Base-by-base conservation (phyloP, 257 asterid species). In the Mitragyna speciosa region DNA sequence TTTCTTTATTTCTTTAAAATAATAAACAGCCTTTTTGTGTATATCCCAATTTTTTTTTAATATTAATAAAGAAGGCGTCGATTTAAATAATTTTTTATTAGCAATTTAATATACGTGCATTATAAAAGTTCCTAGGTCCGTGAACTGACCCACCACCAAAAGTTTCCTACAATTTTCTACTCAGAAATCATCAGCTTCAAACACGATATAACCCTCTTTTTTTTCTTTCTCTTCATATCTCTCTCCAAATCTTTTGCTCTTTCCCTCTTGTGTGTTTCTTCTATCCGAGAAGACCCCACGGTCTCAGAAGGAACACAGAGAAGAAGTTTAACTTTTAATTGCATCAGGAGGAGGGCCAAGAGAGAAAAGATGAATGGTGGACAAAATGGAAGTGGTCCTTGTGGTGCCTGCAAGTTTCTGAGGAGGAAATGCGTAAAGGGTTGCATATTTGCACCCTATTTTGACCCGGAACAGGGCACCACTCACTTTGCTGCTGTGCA, bases 131-230 rank as follows among this genome's bases (percentile, higher is more conserved):
- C 20, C 71, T 28, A 19, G 33, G 73, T 69, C 72, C 54, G 52
- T 72, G 59, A 61, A 78, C 73, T 87, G 90, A 91, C 89, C 91
- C 93, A 87, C 85, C 88, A 86, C 90, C 87, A 88, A 83, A 84
- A 86, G 85, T 78, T 87, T 79, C 79, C 79, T 22, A 43, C 75
- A 69, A 68, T 61, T 75, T 70, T 52, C 73, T 73, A 45, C 66
- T 68, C 51, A 33, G 36, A 52, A 77, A 7, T 76, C 36, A 73
- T 7, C 67, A 67, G 79, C 79, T 51, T 74, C 67, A 43, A 17
- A 30, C 59, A 10, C 22, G 66, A 8, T 43, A 39, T 66, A 80
- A 64, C 56, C 48, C 66, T n/a, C 72, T 15, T 48, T 26, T 51
- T 15, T 48, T 26, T 51, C 68, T 49, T 58, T 74, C 67, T 77